phyloP scores from a whole-genome alignment of 2,329 filamentous ascomycete species.

The Davidsoniella australis region DNA sequence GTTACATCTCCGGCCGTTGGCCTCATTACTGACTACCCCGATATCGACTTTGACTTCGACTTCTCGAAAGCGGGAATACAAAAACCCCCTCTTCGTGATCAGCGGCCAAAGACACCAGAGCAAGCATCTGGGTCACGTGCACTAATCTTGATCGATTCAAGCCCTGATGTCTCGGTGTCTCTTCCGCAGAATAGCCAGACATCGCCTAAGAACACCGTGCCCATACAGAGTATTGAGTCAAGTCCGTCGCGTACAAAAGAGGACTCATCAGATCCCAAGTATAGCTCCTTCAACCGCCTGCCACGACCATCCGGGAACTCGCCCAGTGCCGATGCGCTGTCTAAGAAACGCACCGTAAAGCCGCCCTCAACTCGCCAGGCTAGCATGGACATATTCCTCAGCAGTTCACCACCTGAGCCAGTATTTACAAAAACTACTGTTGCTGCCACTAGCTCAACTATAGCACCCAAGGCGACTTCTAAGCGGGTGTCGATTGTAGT shows the following conservation, averaged over 20 bases:
- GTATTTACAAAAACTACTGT: not conserved
- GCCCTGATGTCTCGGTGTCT: not conserved
- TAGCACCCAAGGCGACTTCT: not conserved
- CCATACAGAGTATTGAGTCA: no score
- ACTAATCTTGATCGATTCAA: slow-evolving; percentile 3
- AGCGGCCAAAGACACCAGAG: slow-evolving; percentile 1
- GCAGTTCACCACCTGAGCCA: slow-evolving; percentile 5
- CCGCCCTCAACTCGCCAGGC: slow-evolving; percentile 3
- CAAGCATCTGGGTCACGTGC: not conserved
- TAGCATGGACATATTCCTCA: slow-evolving; percentile 8
- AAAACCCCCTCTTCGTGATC: no score
- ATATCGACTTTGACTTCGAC: no score
- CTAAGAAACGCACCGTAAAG: slow-evolving; percentile 3
- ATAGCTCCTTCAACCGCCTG: no score
- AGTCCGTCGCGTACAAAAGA: no score
- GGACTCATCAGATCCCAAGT: no score
- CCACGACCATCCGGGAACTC: no score
- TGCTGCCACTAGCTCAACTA: not conserved
- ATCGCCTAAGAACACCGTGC: not conserved
- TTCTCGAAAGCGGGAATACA: no score
- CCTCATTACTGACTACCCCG: no score
- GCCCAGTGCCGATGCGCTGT: not conserved
- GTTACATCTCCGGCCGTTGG: no score
- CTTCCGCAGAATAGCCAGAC: not conserved
- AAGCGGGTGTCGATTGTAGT: not conserved